Evolutionary conservation across 2,329 filamentous ascomycete genomes (phyloP), one percentile per base, ranked within the genome.

Genomic region (Epicoccum nigrum): DNA sequence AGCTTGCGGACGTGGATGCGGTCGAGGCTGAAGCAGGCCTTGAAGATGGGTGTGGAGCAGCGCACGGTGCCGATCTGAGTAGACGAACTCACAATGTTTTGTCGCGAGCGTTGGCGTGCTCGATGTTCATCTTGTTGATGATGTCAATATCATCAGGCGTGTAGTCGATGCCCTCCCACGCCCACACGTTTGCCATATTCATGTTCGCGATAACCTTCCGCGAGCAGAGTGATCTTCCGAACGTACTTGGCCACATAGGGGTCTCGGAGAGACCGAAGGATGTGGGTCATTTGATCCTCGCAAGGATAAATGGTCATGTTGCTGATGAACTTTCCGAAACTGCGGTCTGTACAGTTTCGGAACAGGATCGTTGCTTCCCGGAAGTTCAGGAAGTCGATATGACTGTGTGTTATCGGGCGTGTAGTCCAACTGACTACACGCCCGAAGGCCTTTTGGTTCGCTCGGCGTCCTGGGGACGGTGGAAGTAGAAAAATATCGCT

Each of bases 1-100:
- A 65, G 47, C 32, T 56, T 57, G 47, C 60, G 59, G 5, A 56
- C 27, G 1, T 30, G 42, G 38, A 61, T 47, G 4, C 40, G 46
- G 7, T 15, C 15, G 7, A 62, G 53, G 21, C 54, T 53, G 23
- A 1, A 55, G 57, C 0, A 59, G 49, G 11, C n/a, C 6, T 21
- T 7, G 19, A 62, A 40, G 7, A 43, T 23, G 30, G n/a, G 40
- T 32, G 17, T 47, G 33, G 17, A 65, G 55, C 51, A 57, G 50
- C 2, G 6, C 31, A 13, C 57, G 53, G 23, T 62, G 62, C 1
- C 37, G 20, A 13, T 60, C 60, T n/a, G 33, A 41, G 35, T 39
- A 17, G 32, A 56, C 30, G 35, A 63, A 62, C 8, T 34, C 11
- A 13, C 51, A n/a, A n/a, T n/a, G n/a, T n/a, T n/a, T n/a, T n/a